Evolutionary conservation across 2,329 filamentous ascomycete species (phyloP).

Genomic region (Orbilia quercus): DNA sequence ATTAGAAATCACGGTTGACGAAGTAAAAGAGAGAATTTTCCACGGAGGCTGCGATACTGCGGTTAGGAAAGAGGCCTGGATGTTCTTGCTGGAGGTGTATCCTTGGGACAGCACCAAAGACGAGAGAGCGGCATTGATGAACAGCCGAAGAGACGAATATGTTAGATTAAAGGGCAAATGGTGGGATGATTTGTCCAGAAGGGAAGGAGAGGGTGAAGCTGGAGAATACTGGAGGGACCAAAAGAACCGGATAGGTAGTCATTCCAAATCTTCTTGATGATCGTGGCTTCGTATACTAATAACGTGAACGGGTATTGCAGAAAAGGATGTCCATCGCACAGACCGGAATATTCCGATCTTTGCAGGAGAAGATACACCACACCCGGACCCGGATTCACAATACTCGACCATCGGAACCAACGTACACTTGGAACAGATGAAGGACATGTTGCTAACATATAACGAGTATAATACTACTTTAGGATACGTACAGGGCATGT

Average conservation of each 20-base stretch:
- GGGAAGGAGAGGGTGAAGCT: conserved; percentile 75
- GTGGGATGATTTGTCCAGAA: conserved; percentile 87
- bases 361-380: conserved; percentile 92
- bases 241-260: conserved; percentile 84
- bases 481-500: conserved; percentile 99
- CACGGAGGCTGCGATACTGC: conserved; percentile 92
- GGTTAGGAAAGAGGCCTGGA: conserved; percentile 94
- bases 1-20: conserved; percentile 82
- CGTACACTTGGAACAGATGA: conserved; percentile 97
- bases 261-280: not conserved
- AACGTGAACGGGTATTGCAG: conserved; percentile 66
- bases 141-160: conserved; percentile 90
- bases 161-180: conserved; percentile 91
- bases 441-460: conserved; percentile 98
- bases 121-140: conserved; percentile 83
- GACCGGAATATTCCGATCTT: conserved; percentile 96
- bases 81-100: conserved; percentile 90
- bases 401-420: conserved; percentile 95
- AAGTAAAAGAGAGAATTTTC: conserved; percentile 97
- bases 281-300: conserved; percentile 4
- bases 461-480: conserved; percentile 97
- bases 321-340: conserved; percentile 98
- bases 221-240: conserved; percentile 98
- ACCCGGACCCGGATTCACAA: conserved; percentile 93
- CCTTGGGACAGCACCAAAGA: conserved; percentile 91